Conservation (phyloP, 2,329 filamentous ascomycete genomes). For the Aspergillus uvarum region DNA sequence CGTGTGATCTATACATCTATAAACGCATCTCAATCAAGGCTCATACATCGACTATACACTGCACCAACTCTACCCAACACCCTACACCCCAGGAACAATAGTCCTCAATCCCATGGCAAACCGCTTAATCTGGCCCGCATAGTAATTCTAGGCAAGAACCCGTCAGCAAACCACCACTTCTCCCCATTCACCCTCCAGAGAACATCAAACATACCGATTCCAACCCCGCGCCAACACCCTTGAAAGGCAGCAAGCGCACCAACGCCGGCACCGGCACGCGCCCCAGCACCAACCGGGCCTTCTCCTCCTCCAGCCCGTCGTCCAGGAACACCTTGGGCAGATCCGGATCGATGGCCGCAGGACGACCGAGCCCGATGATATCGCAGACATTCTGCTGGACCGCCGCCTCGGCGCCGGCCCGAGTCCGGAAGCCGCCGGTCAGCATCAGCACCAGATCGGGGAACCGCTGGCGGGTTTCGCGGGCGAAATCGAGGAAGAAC, state of each 20-base stretch:
- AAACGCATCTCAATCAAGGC: not conserved
- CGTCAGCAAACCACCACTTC: not conserved
- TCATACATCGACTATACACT: not conserved
- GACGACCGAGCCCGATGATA: conserved; percentile 51
- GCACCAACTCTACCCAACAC: not conserved
- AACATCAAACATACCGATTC: conserved; percentile 29
- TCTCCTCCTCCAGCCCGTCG: conserved; percentile 26
- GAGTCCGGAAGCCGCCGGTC: conserved; percentile 63
- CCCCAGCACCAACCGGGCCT: conserved; percentile 26
- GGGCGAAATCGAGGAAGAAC: conserved; percentile 67
- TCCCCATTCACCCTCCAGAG: not conserved
- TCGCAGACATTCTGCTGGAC: conserved; percentile 50
- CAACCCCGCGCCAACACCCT: conserved; percentile 30
- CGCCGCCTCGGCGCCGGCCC: conserved; percentile 52
- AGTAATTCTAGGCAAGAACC: conserved; percentile 20
- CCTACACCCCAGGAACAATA: conserved; percentile 9
- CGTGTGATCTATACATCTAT: not conserved
- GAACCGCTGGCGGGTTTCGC: conserved; percentile 49
- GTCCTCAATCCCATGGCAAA: conserved; percentile 26
- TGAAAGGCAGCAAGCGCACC: conserved; percentile 23
- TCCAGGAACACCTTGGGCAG: conserved; percentile 39
- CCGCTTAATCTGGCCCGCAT: conserved; percentile 29
- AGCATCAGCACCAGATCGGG: conserved; percentile 54
- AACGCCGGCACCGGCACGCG: conserved; percentile 27
- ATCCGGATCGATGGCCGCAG: conserved; percentile 47